These are phyloP conservation scores for Trapa incisa DNA, from an alignment of 345 rosid genomes.

Conservation along the genomic window DNA sequence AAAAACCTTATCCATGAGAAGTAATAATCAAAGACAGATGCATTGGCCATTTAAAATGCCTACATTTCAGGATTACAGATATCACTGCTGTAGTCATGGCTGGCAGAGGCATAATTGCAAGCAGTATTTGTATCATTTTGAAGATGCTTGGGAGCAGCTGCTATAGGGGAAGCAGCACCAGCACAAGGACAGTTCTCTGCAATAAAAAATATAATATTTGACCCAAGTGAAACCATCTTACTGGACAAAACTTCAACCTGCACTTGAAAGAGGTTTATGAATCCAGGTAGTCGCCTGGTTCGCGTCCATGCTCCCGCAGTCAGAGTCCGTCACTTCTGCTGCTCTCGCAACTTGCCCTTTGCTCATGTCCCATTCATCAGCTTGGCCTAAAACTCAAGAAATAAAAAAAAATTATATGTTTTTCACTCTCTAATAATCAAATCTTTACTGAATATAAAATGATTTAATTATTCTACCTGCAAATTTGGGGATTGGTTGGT, in stretches of 20 bases:
- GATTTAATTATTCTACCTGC: background rate
- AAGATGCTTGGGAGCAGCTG: conserved; percentile 17
- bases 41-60: no score
- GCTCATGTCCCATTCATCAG: background rate
- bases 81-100: conserved; percentile 15
- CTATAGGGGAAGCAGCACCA: conserved; percentile 11
- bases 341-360: background rate
- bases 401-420: background rate
- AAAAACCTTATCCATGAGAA: background rate
- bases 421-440: background rate
- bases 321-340: background rate
- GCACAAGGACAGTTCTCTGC: conserved; percentile 16
- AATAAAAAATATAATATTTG: background rate
- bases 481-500: background rate
- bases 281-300: conserved; percentile 38
- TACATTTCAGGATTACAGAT: conserved; percentile 6
- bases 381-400: background rate
- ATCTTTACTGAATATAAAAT: no score
- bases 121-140: conserved; percentile 21
- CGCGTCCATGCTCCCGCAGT: conserved; percentile 44
- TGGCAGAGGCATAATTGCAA: conserved; percentile 10
- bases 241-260: background rate
- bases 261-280: background rate
- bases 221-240: background rate
- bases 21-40: no score